Evolutionary conservation across 495 filamentous ascomycete genomes (phyloP).

Genomic region (Aspergillus biplanus): DNA sequence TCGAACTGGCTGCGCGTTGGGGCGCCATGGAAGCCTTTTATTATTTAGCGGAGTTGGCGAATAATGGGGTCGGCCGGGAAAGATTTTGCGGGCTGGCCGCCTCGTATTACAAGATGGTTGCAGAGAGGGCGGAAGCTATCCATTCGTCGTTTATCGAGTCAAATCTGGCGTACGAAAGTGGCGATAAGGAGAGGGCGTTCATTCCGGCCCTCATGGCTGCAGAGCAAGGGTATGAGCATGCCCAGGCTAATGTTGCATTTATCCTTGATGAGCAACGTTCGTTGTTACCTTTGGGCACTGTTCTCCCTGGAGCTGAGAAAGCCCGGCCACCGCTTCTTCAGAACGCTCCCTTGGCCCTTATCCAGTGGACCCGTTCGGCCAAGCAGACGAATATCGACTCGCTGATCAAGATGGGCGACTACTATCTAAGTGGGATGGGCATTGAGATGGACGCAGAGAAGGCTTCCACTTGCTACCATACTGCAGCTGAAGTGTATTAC

Average conservation of each 20-base stretch:
- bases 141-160: slow-evolving; percentile 86
- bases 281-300: slow-evolving; percentile 52
- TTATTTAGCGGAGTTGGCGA: slow-evolving; percentile 88
- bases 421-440: slow-evolving; percentile 83
- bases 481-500: slow-evolving; percentile 85
- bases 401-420: slow-evolving; percentile 97
- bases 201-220: slow-evolving; percentile 88
- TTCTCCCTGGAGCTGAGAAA: slow-evolving; percentile 47
- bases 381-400: slow-evolving; percentile 94
- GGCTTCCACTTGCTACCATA: slow-evolving; percentile 89
- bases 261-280: slow-evolving; percentile 83
- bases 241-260: slow-evolving; percentile 92
- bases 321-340: slow-evolving; percentile 56
- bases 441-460: slow-evolving; percentile 74
- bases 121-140: slow-evolving; percentile 83
- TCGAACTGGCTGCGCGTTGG: slow-evolving; percentile 89
- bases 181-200: slow-evolving; percentile 85
- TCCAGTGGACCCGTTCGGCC: slow-evolving; percentile 95
- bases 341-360: slow-evolving; percentile 78
- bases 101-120: slow-evolving; percentile 91
- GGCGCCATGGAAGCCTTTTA: slow-evolving; percentile 93
- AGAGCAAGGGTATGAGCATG: slow-evolving; percentile 93
- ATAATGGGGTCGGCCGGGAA: slow-evolving; percentile 79
- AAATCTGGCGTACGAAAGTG: slow-evolving; percentile 79
- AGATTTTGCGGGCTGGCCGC: slow-evolving; percentile 80